Evolutionary conservation across 345 rosid genomes (phyloP), one percentile per base, ranked within the genome.

Genomic region (Linum lewisii): DNA sequence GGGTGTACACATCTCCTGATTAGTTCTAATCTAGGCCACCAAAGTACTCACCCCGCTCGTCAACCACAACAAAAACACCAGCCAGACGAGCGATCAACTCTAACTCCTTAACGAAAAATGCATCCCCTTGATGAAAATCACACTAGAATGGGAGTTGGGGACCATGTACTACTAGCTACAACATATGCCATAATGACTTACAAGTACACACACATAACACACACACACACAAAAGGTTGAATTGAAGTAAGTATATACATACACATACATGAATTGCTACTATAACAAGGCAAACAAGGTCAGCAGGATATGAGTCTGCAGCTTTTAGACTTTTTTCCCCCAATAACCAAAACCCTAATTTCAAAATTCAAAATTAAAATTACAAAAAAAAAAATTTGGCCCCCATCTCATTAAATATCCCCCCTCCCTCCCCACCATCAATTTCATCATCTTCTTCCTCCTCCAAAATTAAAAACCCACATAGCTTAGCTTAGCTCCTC

Each of bases 311-410:
- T 57, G 68, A 74, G 37, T 62, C 75, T 80, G 81, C 82, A 84
- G 82, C 77, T 73, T 83, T 80, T 77, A 74, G 75, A 64, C 73
- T 78, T 79, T 75, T 81, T 75, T 80, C 69, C 75, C 59, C 71
- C 14, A n/a, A 51, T n/a, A 6, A 29, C 7, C 15, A 13, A 75
- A 79, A 66, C 84, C 83, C 88, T 82, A 80, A 63, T 37, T 61
- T 24, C 66, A 72, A 82, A 81, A 60, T 83, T 42, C 4, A 42
- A 42, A 11, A 42, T 11, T 34, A 34, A 6, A 6, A 34, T 34
- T 5, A 34, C 7, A 34, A 34, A 34, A 11, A 6, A 34, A 84
- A 84, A 77, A 64, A 57, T 52, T 19, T 73, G 69, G 57, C 72
- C 7, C 58, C 34, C 1, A 29, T 57, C 26, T n/a, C 79, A 77